Percentiles rank a stretch among this genome's conserved stretches.
Conservation (phyloP, 1,139 yeast species). For the Suhomyces guaymorum region DNA sequence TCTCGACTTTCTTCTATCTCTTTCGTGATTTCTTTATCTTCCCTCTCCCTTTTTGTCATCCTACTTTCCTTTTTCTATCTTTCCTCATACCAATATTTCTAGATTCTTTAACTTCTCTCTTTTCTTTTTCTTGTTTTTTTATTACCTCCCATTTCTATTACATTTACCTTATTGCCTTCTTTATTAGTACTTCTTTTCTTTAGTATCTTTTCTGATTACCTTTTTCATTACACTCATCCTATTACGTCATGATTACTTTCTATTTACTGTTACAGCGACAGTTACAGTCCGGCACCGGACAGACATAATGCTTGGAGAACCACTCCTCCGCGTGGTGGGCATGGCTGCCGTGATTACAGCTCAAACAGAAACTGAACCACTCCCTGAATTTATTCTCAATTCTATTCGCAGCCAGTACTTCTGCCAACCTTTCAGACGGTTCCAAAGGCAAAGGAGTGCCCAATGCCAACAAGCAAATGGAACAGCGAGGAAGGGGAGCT, state of each 20-base stretch:
- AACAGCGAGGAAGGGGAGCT: slow-evolving; percentile 86
- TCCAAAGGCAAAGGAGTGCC: slow-evolving; percentile 67
- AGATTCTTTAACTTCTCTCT: too few species aligned
- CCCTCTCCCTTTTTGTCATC: too few species aligned
- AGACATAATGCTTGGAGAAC: slow-evolving; percentile 82
- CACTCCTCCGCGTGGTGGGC: slow-evolving; percentile 95
- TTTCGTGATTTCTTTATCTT: too few species aligned
- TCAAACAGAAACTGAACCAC: slow-evolving; percentile 89
- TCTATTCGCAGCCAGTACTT: slow-evolving; percentile 18
- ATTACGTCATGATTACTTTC: not conserved
- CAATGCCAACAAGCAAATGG: slow-evolving; percentile 78
- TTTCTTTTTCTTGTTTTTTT: too few species aligned
- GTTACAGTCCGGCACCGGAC: slow-evolving; percentile 93
- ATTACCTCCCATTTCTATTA: too few species aligned
- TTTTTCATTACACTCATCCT: not conserved
- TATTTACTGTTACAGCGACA: slow-evolving; percentile 69
- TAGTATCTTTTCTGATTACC: not conserved
- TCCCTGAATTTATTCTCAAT: slow-evolving; percentile 50
- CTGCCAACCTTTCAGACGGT: slow-evolving; percentile 21
- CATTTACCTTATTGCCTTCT: too few species aligned
- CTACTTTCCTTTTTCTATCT: too few species aligned
- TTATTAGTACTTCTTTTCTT: not conserved
- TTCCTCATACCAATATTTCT: too few species aligned
- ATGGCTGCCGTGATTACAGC: slow-evolving; percentile 92
- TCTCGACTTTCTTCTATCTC: too few species aligned